Evolutionary conservation across 2,329 filamentous ascomycete species (phyloP).

Genomic region (Penicillium sumatraense): DNA sequence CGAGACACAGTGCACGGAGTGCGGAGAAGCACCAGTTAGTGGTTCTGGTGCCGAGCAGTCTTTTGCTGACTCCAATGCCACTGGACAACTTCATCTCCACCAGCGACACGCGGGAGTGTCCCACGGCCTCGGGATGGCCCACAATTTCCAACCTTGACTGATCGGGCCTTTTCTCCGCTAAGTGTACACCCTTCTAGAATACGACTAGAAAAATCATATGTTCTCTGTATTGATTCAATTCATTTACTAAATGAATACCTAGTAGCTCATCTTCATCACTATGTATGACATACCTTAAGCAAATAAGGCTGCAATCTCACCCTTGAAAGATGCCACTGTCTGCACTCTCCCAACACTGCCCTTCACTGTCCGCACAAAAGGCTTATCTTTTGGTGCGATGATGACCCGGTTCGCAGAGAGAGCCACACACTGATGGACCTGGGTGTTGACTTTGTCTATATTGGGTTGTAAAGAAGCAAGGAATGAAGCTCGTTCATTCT

Average conservation of each 20-base stretch:
- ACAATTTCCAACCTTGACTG: no score
- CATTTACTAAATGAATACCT: background rate
- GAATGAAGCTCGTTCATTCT: background rate
- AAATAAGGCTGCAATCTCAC: conserved; percentile 20
- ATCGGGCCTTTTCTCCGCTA: no score
- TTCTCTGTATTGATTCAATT: no score
- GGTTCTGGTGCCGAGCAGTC: background rate
- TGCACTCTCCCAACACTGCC: conserved; percentile 21
- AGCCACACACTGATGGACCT: conserved; percentile 22
- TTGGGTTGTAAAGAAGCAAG: conserved; percentile 17
- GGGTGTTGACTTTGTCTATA: conserved; percentile 22
- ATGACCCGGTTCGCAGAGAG: conserved; percentile 22
- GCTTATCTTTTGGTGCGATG: conserved; percentile 18
- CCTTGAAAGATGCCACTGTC: conserved; percentile 17
- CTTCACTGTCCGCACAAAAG: conserved; percentile 25
- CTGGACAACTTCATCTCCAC: no score
- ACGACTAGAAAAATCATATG: no score
- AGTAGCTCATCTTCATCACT: no score
- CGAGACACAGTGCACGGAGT: no score
- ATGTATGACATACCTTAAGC: background rate
- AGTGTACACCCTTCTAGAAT: no score
- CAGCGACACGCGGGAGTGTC: background rate
- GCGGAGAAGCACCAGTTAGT: no score
- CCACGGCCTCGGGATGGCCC: background rate
- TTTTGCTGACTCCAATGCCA: no score